Base-by-base conservation (phyloP, 306 rosid species). In the Rosa persica region DNA sequence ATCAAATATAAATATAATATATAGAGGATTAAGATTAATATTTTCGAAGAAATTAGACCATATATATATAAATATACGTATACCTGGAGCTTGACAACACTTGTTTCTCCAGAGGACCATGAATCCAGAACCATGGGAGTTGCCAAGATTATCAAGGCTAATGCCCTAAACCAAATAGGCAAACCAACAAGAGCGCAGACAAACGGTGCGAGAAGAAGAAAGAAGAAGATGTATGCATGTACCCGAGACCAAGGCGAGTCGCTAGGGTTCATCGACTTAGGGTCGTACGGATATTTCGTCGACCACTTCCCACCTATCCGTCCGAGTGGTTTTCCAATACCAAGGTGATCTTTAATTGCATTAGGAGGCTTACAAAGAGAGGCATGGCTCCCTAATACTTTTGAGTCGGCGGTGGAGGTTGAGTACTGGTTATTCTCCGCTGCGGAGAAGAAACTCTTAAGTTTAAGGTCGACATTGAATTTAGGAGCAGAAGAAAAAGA, bases 221-320 rank as follows among this genome's bases (percentile, higher is more conserved):
- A 3, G 1, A 16, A 5, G 6, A 1, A 1, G 22, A 17, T 17
- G 22, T 3, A 17, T 5, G 0, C n/a, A 16, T 1, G 7, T 2
- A 16, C 3, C 25, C 1, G 0, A 42, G 0, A 39, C 57, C 57
- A 51, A 17, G 57, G 57, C 20, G 6, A 13, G 23, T 52, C 58
- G 10, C 8, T 5, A 52, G 23, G 58, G 58, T 52, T 4, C 0
- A 0, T 3, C 2, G 57, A 1, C 58, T 0, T 19, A 52, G 58
- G 58, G 58, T 52, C 0, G 58, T 52, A 52, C 58, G 58, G 58
- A 15, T 52, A 52, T 3, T 0, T 0, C 22, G 23, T 17, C 58
- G 58, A 52, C 27, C 61, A 55, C 27, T 20, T n/a, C 1, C 61
- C 61, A 22, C 61, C 61, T 27, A 55, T 4, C 61, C 61, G 61